Base-by-base conservation (phyloP, 225 moss, liverwort and hornwort species). In the Pseudisothecium myosuroides region DNA sequence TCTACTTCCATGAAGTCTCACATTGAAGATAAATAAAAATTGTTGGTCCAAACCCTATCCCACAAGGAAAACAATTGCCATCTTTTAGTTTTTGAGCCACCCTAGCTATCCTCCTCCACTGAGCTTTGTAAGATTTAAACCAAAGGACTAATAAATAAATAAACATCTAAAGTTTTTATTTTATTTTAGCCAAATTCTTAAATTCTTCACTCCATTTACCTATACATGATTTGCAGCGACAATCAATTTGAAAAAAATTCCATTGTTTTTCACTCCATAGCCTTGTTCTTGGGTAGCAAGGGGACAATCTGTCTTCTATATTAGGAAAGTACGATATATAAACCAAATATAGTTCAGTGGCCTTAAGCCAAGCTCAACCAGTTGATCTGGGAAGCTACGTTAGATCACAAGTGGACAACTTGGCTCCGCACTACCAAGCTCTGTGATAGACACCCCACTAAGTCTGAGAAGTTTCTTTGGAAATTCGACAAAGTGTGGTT, bases 191-290 rank as follows among this genome's bases (percentile, higher is more conserved):
- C 12, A 68, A 68, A 34, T 22, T 66, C 20, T 19, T 36, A 2
- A 36, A 36, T 3, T 68, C 13, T 68, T 22, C 2, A n/a, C 4
- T 23, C 9, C 20, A 22, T 68, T 68, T 4, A 12, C 22, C n/a
- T n/a, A 11, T 67, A 1, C 4, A n/a, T 67, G 7, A 22, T 67
- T 67, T 67, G 37, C 2, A 5, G 0, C 3, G 1, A 36, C 19
- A 65, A 36, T 10, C 1, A 1, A 18, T 32, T 32, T 17, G 2
- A 18, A 32, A 65, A 63, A 18, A 65, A 34, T 17, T 10, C 65
- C 19, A 36, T 65, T 65, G 6, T 64, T 18, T 34, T 65, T 19
- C 10, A 67, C 22, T 6, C 12, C 4, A 4, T 7, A 2, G 2
- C 22, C 12, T 41, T 26, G 8, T 27, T 41, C 3, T 27, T 16